phyloP scores from a whole-genome alignment of 2,329 filamentous ascomycete genomes.

The Byssothecium circinans region DNA sequence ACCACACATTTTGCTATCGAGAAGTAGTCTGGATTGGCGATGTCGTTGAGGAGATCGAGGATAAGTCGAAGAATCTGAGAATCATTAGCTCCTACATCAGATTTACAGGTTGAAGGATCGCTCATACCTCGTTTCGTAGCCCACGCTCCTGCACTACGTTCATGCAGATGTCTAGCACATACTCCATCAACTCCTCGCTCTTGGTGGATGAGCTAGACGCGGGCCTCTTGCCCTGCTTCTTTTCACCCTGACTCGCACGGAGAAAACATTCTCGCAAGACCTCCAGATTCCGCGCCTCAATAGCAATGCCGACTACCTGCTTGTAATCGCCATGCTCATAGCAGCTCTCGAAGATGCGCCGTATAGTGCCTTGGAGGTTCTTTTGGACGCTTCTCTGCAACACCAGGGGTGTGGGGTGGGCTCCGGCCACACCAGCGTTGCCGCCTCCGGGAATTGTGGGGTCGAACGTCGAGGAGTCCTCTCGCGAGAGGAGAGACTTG shows the following conservation, averaged over 20 bases:
- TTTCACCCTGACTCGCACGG: constrained; percentile 84
- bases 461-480: constrained; percentile 66
- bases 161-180: constrained; percentile 94
- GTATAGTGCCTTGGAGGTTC: constrained; percentile 80
- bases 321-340: constrained; percentile 84
- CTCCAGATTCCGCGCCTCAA: constrained; percentile 90
- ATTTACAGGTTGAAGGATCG: neutral
- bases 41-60: constrained; percentile 91
- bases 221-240: constrained; percentile 62
- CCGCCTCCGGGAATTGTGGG: constrained; percentile 58
- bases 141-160: constrained; percentile 92
- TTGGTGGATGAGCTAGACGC: constrained; percentile 58
- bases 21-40: constrained; percentile 93
- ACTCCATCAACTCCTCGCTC: constrained; percentile 94
- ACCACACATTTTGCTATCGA: constrained; percentile 97
- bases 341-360: constrained; percentile 88
- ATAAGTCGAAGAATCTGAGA: constrained; percentile 81
- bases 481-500: constrained; percentile 90
- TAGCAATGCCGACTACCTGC: constrained; percentile 94
- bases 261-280: constrained; percentile 85
- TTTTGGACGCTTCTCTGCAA: constrained; percentile 74
- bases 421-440: constrained; percentile 55
- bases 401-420: constrained; percentile 63
- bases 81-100: constrained; percentile 17
- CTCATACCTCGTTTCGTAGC: constrained; percentile 68